A percentile compares a stretch with the other conserved stretches of the same genome.
Evolutionary conservation across 345 rosid species (phyloP).

Genomic region (Sisymbrium irio): DNA sequence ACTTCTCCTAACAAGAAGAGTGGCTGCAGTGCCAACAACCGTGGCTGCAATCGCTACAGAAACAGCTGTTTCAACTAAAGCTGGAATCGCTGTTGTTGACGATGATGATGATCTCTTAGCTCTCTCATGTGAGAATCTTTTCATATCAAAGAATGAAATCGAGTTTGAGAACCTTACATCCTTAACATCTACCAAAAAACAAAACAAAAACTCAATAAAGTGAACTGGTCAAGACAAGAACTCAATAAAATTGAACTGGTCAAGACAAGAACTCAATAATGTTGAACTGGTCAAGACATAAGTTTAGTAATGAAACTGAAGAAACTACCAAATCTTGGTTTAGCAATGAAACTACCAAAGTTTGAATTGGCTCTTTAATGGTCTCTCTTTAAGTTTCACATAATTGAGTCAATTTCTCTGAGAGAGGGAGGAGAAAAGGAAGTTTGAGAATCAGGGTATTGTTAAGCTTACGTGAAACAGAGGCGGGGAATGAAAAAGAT

Average conservation of each 20-base stretch:
- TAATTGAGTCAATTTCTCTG: not conserved
- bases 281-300: no score
- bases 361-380: not conserved
- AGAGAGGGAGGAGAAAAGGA: not conserved
- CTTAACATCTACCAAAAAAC: slow-evolving; percentile 9
- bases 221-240: no score
- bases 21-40: slow-evolving; percentile 85
- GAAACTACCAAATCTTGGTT: not conserved
- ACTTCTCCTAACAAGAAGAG: slow-evolving; percentile 55
- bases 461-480: slow-evolving; percentile 24
- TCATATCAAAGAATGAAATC: slow-evolving; percentile 25
- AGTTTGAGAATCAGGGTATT: slow-evolving; percentile 1
- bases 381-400: no score
- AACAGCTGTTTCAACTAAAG: slow-evolving; percentile 72
- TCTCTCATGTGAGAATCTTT: slow-evolving; percentile 18
- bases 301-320: not conserved
- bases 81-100: slow-evolving; percentile 30
- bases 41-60: slow-evolving; percentile 84
- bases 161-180: slow-evolving; percentile 13
- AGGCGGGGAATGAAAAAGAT: slow-evolving; percentile 20
- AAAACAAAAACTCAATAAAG: not conserved
- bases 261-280: not conserved
- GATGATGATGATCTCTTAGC: slow-evolving; percentile 32
- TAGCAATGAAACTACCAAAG: not conserved
- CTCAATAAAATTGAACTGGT: not conserved